Percentiles rank a stretch among this genome's conserved stretches.
Conservation (phyloP, 129 eudicot species). For the Heracleum sosnowskyi region DNA sequence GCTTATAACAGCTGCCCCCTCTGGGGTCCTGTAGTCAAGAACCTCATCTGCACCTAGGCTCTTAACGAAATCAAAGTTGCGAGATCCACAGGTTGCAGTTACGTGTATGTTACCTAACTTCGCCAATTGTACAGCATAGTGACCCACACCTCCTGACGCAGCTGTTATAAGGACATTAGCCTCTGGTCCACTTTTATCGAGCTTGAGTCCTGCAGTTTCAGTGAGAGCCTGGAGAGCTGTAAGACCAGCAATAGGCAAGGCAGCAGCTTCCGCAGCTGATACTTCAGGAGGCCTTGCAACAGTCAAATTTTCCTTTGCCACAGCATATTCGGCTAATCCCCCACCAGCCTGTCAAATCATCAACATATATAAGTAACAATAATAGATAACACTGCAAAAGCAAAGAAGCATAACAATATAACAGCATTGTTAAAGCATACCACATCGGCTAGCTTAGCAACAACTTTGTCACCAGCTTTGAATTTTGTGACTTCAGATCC, state of each 20-base stretch:
- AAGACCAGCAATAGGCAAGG: constrained; percentile 34
- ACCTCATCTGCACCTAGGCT: constrained; percentile 63
- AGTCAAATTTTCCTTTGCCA: constrained; percentile 36
- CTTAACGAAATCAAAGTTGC: constrained; percentile 47
- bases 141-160: constrained; percentile 70
- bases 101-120: constrained; percentile 53
- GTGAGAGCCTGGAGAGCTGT: constrained; percentile 49
- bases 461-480: constrained; percentile 34
- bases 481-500: constrained; percentile 26
- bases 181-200: constrained; percentile 38
- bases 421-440: background rate
- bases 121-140: constrained; percentile 56
- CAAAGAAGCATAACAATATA: background rate
- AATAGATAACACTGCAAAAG: background rate
- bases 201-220: constrained; percentile 31
- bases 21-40: constrained; percentile 58
- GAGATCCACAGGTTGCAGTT: constrained; percentile 61
- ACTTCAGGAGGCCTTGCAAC: constrained; percentile 46
- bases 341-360: constrained; percentile 39
- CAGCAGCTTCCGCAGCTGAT: constrained; percentile 43
- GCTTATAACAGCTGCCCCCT: constrained; percentile 52
- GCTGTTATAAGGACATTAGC: constrained; percentile 52
- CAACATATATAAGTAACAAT: background rate
- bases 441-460: constrained; percentile 10
- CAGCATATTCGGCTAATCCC: constrained; percentile 45